Conservation (phyloP, 108 stramenopile species). For the Licmophora abbreviata region DNA sequence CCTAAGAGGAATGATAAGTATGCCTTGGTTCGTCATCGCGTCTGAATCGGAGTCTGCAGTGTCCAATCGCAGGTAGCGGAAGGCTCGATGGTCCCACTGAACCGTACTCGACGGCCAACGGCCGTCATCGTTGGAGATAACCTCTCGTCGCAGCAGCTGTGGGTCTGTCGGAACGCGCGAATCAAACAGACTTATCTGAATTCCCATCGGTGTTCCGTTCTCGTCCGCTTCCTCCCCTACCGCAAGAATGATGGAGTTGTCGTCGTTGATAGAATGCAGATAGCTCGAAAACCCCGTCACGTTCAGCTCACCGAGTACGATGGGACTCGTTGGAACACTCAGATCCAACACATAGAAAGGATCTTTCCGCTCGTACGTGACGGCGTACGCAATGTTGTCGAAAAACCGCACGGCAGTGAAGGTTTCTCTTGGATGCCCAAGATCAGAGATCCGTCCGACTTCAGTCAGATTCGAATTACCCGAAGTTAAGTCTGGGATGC, state of each 20-base stretch:
- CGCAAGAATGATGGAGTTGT: conserved; percentile 25
- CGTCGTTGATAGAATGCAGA: conserved; percentile 36
- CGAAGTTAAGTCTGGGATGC: neutral
- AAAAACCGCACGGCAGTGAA: conserved; percentile 41
- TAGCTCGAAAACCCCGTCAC: conserved; percentile 49
- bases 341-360: conserved; percentile 21
- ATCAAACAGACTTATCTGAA: conserved; percentile 39
- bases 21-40: conserved; percentile 12
- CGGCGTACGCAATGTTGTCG: conserved; percentile 36
- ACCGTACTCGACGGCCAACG: conserved; percentile 20
- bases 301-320: conserved; percentile 27
- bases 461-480: neutral
- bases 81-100: conserved; percentile 30
- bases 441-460: conserved; percentile 1
- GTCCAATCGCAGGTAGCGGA: conserved; percentile 21
- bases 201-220: conserved; percentile 22
- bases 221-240: conserved; percentile 46
- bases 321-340: conserved; percentile 6
- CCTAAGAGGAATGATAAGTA: conserved; percentile 34
- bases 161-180: conserved; percentile 17
- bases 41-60: neutral
- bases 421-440: conserved; percentile 6
- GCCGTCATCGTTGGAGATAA: conserved; percentile 20
- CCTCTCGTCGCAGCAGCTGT: conserved; percentile 10
- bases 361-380: conserved; percentile 16